phyloP scores from a whole-genome alignment of 2,329 filamentous ascomycete genomes.

The Botrytis galanthina region DNA sequence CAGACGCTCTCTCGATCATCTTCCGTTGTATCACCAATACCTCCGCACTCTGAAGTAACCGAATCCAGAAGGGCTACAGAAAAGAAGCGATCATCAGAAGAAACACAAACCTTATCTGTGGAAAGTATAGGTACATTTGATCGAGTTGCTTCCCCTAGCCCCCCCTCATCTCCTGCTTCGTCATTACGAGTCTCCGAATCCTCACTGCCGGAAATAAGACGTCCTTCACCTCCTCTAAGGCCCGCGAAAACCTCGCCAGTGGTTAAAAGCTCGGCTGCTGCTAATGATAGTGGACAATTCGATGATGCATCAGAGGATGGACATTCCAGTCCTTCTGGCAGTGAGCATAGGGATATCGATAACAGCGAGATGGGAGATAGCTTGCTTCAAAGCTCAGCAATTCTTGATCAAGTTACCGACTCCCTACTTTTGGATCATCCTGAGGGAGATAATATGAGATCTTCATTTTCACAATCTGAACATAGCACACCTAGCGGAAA shows the following conservation, averaged over 20 bases:
- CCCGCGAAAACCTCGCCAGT: background rate
- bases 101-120: slow-evolving; percentile 40
- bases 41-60: slow-evolving; percentile 46
- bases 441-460: slow-evolving; percentile 37
- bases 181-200: slow-evolving; percentile 25
- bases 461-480: slow-evolving; percentile 17
- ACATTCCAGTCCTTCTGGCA: slow-evolving; percentile 29
- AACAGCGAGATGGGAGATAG: slow-evolving; percentile 32
- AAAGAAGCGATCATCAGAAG: slow-evolving; percentile 25
- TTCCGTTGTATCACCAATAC: slow-evolving; percentile 56
- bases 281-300: slow-evolving; percentile 37
- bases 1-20: slow-evolving; percentile 57
- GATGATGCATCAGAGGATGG: slow-evolving; percentile 40
- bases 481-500: background rate
- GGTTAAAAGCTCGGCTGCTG: slow-evolving; percentile 27
- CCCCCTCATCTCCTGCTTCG: slow-evolving; percentile 23
- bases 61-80: slow-evolving; percentile 33
- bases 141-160: slow-evolving; percentile 26
- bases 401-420: slow-evolving; percentile 37
- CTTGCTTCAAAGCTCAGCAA: slow-evolving; percentile 35
- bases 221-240: background rate
- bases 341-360: slow-evolving; percentile 23
- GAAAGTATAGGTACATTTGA: slow-evolving; percentile 31
- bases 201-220: slow-evolving; percentile 23
- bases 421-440: slow-evolving; percentile 34